phyloP scores from a whole-genome alignment of 352 stramenopile species.

The Globisporangium mamillatum region DNA sequence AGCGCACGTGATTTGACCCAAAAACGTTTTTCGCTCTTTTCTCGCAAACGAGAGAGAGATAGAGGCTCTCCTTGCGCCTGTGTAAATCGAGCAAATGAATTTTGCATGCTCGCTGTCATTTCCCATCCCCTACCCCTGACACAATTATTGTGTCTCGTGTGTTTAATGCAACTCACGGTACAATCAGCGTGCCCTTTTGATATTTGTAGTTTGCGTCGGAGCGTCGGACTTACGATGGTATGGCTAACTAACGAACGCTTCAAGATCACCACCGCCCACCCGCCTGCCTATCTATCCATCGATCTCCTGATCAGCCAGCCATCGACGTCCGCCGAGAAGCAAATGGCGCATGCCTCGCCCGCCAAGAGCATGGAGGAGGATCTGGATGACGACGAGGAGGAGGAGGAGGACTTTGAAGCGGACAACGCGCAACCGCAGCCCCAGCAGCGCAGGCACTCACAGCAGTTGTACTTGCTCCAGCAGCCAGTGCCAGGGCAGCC shows the following conservation, averaged over 20 bases:
- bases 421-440: neutral
- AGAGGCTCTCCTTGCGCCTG: too few relatives aligned
- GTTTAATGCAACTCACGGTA: too few relatives aligned
- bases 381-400: slow-evolving; percentile 17
- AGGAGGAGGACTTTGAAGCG: neutral
- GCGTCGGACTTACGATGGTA: too few relatives aligned
- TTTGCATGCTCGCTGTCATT: too few relatives aligned
- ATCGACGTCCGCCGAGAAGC: neutral
- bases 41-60: too few relatives aligned
- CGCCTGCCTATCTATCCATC: neutral
- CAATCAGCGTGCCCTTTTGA: too few relatives aligned
- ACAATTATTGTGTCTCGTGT: too few relatives aligned
- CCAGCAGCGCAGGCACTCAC: neutral
- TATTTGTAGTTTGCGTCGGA: too few relatives aligned
- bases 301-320: neutral
- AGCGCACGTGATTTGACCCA: too few relatives aligned
- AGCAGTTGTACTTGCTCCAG: neutral
- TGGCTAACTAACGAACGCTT: neutral
- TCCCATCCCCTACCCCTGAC: too few relatives aligned
- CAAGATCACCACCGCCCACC: neutral
- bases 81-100: too few relatives aligned
- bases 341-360: slow-evolving; percentile 3
- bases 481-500: neutral
- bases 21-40: too few relatives aligned
- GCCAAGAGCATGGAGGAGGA: slow-evolving; percentile 31